Evolutionary conservation across 768 basidiomycete genomes (phyloP).

Genomic region (Boletus huronensis): DNA sequence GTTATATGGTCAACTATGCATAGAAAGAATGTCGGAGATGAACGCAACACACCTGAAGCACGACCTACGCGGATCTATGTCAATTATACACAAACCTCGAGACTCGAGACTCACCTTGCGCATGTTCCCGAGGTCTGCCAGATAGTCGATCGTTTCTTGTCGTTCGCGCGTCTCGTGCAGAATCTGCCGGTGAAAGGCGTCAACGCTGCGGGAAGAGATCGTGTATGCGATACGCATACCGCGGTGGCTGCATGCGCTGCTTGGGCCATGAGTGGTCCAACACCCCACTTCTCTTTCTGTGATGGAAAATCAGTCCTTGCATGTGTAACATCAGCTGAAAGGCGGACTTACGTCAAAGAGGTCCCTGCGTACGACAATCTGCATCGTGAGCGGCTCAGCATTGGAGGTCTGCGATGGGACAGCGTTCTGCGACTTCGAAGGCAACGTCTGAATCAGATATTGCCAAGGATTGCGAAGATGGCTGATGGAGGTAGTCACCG

Average conservation of each 20-base stretch:
- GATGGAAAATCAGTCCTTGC: background rate
- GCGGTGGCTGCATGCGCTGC: constrained; percentile 43
- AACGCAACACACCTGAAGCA: constrained; percentile 35
- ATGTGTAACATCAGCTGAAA: background rate
- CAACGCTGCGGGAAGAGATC: background rate
- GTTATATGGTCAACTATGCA: too few relatives aligned
- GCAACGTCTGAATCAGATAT: background rate
- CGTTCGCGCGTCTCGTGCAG: constrained; percentile 38
- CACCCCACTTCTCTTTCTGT: constrained; percentile 42
- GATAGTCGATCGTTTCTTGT: constrained; percentile 37
- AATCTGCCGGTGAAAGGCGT: constrained; percentile 25
- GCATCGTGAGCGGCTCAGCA: constrained; percentile 37
- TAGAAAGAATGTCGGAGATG: background rate
- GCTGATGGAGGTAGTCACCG: background rate
- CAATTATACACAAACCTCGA: background rate
- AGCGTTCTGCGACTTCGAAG: background rate
- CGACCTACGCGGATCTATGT: constrained; percentile 27
- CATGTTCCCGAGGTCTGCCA: constrained; percentile 39
- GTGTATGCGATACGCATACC: constrained; percentile 14
- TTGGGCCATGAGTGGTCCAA: constrained; percentile 45
- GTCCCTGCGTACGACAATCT: constrained; percentile 42
- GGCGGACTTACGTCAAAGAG: constrained; percentile 36
- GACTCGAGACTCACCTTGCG: constrained; percentile 33
- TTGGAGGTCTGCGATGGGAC: background rate
- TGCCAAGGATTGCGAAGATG: background rate